Evolutionary conservation across 2,329 filamentous ascomycete genomes (phyloP), one percentile per base, ranked within the genome.

Genomic region (Periconia sp.): DNA sequence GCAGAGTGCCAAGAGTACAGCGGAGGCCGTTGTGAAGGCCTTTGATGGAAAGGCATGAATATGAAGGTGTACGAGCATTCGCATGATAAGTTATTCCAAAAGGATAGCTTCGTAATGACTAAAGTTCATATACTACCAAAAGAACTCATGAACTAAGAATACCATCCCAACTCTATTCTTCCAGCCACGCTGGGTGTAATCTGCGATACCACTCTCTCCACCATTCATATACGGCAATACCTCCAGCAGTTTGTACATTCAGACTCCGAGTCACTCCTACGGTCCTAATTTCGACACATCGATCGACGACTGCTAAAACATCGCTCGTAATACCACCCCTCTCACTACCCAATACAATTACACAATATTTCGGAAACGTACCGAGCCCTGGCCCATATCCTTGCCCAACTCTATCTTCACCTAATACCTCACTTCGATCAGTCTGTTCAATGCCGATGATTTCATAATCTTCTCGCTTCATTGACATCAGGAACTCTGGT

Each of bases 361-460:
- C 71, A 18, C 65, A 70, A 39, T 69, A 73, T 49, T 57, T 61
- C 4, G 73, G 70, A 24, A 71, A 46, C 1, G 52, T 63, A n/a
- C n/a, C n/a, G n/a, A n/a, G n/a, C n/a, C n/a, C n/a, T n/a, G n/a
- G n/a, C 2, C 61, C 65, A 6, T 49, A 25, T n/a, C 51, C 52
- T 16, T 22, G 56, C 2, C 16, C 25, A 5, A 13, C 34, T n/a
- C 35, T 46, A 2, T 57, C 59, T 0, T 61, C 57, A 0, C 77
- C 77, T 2, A 80, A 54, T 21, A 79, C 55, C 0, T 73, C 63
- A 36, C 72, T 76, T 1, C 72, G 66, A 56, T 80, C 77, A 13
- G 78, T 81, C 63, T 81, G 78, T 58, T 81, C 78, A 7, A 81
- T 73, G 0, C 77, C 78, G 3, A 80, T 73, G n/a, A 78, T 67